phyloP scores from a whole-genome alignment of 176 grass and related monocot species.

The Triticum timopheevii region DNA sequence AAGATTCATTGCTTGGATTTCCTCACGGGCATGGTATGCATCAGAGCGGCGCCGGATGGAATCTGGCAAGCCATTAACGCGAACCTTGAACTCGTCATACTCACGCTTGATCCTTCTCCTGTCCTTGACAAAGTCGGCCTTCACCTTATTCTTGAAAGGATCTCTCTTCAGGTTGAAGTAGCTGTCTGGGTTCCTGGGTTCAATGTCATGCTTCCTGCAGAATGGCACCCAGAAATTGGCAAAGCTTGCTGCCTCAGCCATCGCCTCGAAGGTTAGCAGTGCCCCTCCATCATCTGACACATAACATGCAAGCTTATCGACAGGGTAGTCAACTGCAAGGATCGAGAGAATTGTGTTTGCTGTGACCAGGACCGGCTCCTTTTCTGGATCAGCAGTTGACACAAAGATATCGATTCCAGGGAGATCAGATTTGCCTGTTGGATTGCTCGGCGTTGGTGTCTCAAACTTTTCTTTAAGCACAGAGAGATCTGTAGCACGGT shows the following conservation, averaged over 20 bases:
- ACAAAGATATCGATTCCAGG: conserved; percentile 89
- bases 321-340: conserved; percentile 83
- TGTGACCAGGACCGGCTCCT: conserved; percentile 93
- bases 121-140: conserved; percentile 92
- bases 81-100: conserved; percentile 97
- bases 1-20: conserved; percentile 91
- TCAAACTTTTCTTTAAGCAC: conserved; percentile 96
- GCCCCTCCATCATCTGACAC: conserved; percentile 93
- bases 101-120: conserved; percentile 86
- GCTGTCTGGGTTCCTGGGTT: conserved; percentile 96
- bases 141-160: conserved; percentile 94
- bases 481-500: conserved; percentile 80
- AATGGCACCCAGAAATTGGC: conserved; percentile 92
- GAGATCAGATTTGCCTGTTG: conserved; percentile 83
- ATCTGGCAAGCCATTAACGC: conserved; percentile 87
- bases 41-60: conserved; percentile 88
- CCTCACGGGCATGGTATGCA: conserved; percentile 93
- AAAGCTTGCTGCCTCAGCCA: conserved; percentile 97
- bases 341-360: conserved; percentile 97
- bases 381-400: conserved; percentile 91
- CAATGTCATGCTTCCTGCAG: conserved; percentile 93
- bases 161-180: conserved; percentile 88
- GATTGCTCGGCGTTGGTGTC: conserved; percentile 63
- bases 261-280: conserved; percentile 92
- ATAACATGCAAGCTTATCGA: conserved; percentile 96